phyloP scores from a whole-genome alignment of 345 rosid species.

The Populus deltoides region DNA sequence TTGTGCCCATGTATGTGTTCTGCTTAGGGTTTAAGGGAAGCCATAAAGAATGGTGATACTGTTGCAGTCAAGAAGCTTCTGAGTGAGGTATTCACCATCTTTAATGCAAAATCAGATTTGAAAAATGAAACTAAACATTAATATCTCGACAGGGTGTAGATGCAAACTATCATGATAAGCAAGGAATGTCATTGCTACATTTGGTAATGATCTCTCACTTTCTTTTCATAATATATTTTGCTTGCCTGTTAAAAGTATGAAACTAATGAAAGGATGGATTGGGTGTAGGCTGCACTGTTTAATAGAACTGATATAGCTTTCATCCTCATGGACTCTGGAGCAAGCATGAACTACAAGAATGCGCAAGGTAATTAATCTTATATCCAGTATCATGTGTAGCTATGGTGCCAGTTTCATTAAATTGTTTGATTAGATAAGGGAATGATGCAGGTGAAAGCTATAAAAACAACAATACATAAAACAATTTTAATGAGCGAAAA shows the following conservation, averaged over 20 bases:
- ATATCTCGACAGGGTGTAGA: constrained; percentile 65
- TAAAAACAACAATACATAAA: no score
- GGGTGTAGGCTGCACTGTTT: constrained; percentile 68
- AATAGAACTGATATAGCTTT: constrained; percentile 77
- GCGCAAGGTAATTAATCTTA: constrained; percentile 67
- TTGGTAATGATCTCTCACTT: constrained; percentile 44
- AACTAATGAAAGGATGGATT: constrained; percentile 20
- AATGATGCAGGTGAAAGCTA: background rate
- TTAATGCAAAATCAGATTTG: background rate
- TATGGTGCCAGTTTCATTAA: background rate
- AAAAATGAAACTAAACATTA: constrained; percentile 16
- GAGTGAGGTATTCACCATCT: constrained; percentile 51
- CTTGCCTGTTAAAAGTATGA: background rate
- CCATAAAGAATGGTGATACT: constrained; percentile 81
- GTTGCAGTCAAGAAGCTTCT: constrained; percentile 80
- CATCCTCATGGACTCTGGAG: constrained; percentile 76
- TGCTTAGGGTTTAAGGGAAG: constrained; percentile 84
- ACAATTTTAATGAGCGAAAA: no score
- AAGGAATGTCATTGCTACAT: constrained; percentile 88
- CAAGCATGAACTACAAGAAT: constrained; percentile 75
- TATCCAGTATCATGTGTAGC: constrained; percentile 2
- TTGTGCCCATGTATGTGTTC: background rate
- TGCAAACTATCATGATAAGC: constrained; percentile 86
- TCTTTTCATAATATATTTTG: background rate
- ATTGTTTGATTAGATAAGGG: background rate